Percentiles rank a stretch among this genome's conserved stretches.
Conservation (phyloP, 192 early-diverging fungal genomes). For the Rhizoclosmatium sp. region DNA sequence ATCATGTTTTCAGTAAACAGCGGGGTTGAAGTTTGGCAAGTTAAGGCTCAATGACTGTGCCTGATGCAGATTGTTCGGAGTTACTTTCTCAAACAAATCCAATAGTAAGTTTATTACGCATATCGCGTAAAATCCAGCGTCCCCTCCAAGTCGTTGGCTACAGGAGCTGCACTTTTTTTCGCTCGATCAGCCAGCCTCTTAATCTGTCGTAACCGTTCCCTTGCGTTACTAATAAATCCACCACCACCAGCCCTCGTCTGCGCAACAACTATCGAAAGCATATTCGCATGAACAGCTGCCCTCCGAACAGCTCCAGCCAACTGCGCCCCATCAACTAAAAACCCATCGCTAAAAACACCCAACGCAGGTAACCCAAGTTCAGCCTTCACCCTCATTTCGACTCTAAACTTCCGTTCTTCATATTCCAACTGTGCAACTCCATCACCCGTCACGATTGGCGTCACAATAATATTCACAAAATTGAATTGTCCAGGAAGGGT, state of each 20-base stretch:
- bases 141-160: not conserved
- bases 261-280: slow-evolving; percentile 87
- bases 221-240: slow-evolving; percentile 89
- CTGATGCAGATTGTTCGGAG: not conserved
- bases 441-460: slow-evolving; percentile 60
- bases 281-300: slow-evolving; percentile 86
- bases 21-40: too few relatives aligned
- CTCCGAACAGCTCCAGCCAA: slow-evolving; percentile 84
- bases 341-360: slow-evolving; percentile 75
- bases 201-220: slow-evolving; percentile 89
- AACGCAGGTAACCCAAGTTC: slow-evolving; percentile 73
- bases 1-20: too few relatives aligned
- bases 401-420: slow-evolving; percentile 30
- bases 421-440: not conserved
- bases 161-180: not conserved
- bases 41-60: too few relatives aligned
- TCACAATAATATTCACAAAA: slow-evolving; percentile 93
- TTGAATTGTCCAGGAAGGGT: slow-evolving; percentile 96
- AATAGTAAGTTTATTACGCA: not conserved
- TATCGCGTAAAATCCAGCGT: slow-evolving; percentile 34
- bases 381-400: slow-evolving; percentile 69
- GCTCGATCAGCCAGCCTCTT: slow-evolving; percentile 67
- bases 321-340: slow-evolving; percentile 80
- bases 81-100: not conserved
- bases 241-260: slow-evolving; percentile 63